Evolutionary conservation across 495 filamentous ascomycete species (phyloP), one percentile per base, ranked within the genome.

Genomic region (Extremus antarcticus): DNA sequence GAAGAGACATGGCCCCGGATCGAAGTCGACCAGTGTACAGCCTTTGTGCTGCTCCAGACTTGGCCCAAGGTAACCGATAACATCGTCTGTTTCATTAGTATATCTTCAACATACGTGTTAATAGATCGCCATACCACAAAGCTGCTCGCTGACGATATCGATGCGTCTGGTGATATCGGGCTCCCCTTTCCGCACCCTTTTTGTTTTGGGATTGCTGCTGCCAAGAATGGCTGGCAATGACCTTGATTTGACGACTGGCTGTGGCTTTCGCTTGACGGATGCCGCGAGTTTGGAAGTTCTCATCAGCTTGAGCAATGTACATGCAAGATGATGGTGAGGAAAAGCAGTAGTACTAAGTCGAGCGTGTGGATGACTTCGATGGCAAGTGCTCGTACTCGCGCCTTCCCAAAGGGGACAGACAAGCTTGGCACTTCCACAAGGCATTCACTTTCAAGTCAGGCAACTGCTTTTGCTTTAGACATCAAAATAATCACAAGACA

Each of bases 21-120:
- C 85, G 39, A 95, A 70, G 63, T 97, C 91, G 58, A 97, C 72
- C 50, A 97, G 76, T 57, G 90, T 87, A 62, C 88, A 81, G 49
- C 84, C 83, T 15, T 70, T 64, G 63, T 88, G 79, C 49, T 76
- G 74, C 20, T 67, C 65, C 22, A 95, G 77, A 11, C 76, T 79
- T 1, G 79, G 80, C 9, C 73, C 75, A 20, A 86, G 64, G 73
- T 58, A 78, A 53, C 48, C 16, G 40, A 64, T 57, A 3, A 55
- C 50, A 48, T 62, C 63, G 48, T 64, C 61, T 61, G 55, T 7
- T 32, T 17, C 16, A 41, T 60, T 47, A 59, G 48, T 39, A 39
- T n/a, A n/a, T 39, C 35, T n/a, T 39, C n/a, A 9, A 21, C 19
- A 45, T 45, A 7, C 41, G 41, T 17, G 13, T 51, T 11, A 25